Percentiles rank a stretch among this genome's conserved stretches.
Evolutionary conservation across 768 basidiomycete species (phyloP).

Genomic region (Leccinum subgranulosum): DNA sequence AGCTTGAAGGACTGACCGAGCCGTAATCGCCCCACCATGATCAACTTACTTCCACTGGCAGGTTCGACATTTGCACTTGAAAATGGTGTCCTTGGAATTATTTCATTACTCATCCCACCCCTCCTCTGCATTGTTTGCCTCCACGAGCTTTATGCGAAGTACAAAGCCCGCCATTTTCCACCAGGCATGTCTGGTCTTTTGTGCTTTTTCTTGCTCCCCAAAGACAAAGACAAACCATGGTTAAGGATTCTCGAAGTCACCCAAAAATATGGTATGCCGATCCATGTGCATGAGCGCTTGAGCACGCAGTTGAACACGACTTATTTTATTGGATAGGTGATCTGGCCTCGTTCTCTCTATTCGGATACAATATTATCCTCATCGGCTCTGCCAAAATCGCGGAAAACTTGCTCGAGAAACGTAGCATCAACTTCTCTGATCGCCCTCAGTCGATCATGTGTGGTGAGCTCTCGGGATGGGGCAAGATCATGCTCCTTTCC

Average conservation of each 20-base stretch:
- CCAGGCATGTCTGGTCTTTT: constrained; percentile 15
- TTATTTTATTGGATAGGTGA: constrained; percentile 8
- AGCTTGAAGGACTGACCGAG: background rate
- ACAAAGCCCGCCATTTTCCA: constrained; percentile 6
- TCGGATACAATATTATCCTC: constrained; percentile 37
- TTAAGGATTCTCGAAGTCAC: constrained; percentile 9
- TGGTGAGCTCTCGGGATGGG: constrained; percentile 22
- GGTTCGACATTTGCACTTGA: background rate
- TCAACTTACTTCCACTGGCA: background rate
- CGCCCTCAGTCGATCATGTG: constrained; percentile 19
- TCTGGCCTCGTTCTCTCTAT: constrained; percentile 9
- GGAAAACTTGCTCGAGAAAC: constrained; percentile 45
- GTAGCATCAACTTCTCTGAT: constrained; percentile 40
- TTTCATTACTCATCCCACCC: background rate
- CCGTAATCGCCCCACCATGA: background rate
- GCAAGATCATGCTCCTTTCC: constrained; percentile 17
- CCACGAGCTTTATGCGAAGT: background rate
- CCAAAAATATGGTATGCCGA: constrained; percentile 6
- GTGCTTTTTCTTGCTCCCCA: constrained; percentile 9
- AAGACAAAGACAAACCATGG: constrained; percentile 9
- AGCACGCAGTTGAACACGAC: background rate
- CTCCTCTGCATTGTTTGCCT: background rate
- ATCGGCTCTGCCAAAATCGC: constrained; percentile 42
- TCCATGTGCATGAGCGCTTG: background rate
- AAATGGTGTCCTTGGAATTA: background rate